Evolutionary conservation across 2,329 filamentous ascomycete species (phyloP), one percentile per base, ranked within the genome.

Genomic region (Colletotrichum musicola): DNA sequence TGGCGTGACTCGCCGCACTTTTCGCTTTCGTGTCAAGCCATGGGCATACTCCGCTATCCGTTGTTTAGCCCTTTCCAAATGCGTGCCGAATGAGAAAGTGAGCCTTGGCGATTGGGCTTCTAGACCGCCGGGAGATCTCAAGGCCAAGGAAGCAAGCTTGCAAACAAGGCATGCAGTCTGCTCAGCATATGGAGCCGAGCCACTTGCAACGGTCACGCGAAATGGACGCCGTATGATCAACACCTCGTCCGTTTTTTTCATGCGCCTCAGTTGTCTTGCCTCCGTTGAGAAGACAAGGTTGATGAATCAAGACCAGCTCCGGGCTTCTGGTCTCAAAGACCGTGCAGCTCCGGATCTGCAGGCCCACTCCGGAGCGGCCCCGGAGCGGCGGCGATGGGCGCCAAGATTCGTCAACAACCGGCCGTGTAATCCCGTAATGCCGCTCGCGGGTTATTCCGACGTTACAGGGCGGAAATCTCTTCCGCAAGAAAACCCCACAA

Each of bases 1-100:
- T 61, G 50, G 54, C 66, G 35, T 57, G 66, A 61, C 66, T 65
- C 62, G 55, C 51, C 42, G 22, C 25, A 44, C 35, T 44, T 18
- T 40, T 65, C 42, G 42, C 50, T 51, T 38, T 60, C 49, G 65
- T 16, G 46, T 55, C 55, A 38, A 59, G 50, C 61, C 42, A 46
- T 42, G 5, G 35, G 54, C 47, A n/a, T 44, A 30, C 65, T 60
- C 49, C 65, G 62, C 64, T 54, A 64, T 47, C 47, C 53, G 60
- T 46, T 27, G 46, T 49, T 49, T 60, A 60, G 42, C 62, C 50
- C 49, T 55, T 44, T 55, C 25, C 20, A 40, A 44, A 35, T 27
- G 13, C 22, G 38, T 2, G 42, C 40, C 50, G 54, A 56, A 20
- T 54, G 62, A 51, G 30, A 22, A 22, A 56, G 2, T 16, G 14